phyloP scores from a whole-genome alignment of 192 early-diverging fungal genomes.

The Entomortierella lignicola region DNA sequence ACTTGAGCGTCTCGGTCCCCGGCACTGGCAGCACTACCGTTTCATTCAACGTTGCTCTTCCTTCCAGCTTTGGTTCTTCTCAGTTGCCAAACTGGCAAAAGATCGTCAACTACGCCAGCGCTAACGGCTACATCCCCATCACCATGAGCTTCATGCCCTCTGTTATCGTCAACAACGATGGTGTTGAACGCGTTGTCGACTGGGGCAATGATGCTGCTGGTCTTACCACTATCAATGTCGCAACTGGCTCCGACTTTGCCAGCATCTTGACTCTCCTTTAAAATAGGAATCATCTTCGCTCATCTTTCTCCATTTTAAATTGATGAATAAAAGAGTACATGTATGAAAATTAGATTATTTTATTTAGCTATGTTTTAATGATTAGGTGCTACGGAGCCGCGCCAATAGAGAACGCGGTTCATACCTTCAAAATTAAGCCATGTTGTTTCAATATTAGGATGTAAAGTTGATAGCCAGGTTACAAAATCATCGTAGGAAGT shows the following conservation, averaged over 20 bases:
- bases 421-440: conserved; percentile 53
- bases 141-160: conserved; percentile 2
- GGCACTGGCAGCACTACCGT: conserved; percentile 17
- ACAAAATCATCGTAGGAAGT: conserved; percentile 52
- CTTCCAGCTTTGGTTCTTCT: neutral
- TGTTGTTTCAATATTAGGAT: conserved; percentile 40
- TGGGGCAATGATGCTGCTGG: conserved; percentile 1
- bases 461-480: conserved; percentile 33
- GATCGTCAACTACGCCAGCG: conserved; percentile 14
- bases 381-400: conserved; percentile 4
- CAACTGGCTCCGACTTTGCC: conserved; percentile 35
- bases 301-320: neutral
- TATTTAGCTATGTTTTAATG: neutral
- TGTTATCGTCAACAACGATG: conserved; percentile 26
- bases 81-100: neutral
- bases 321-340: neutral
- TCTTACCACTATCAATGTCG: neutral
- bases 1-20: conserved; percentile 10
- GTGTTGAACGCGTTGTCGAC: conserved; percentile 22
- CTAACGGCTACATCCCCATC: conserved; percentile 23
- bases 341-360: neutral
- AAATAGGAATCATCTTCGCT: neutral
- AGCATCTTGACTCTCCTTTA: conserved; percentile 13
- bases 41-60: conserved; percentile 12
- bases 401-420: conserved; percentile 47